These are phyloP conservation scores for Blattamonas nauphoetae DNA, from an alignment of 78 protist species.

Conservation along the genomic window DNA sequence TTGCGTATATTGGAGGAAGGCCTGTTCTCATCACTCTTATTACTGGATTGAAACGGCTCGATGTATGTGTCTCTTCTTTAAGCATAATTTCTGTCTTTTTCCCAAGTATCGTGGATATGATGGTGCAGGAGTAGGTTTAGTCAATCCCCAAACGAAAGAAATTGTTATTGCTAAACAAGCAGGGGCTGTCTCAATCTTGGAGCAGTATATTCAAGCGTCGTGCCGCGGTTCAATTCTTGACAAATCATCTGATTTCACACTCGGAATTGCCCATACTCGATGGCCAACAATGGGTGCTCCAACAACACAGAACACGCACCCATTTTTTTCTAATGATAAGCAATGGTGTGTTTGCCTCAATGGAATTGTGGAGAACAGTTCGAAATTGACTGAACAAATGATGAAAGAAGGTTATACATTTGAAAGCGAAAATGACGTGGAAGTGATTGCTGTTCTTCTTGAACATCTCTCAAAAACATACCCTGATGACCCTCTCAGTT, in stretches of 20 bases:
- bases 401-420: background rate
- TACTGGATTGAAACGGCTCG: background rate
- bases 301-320: background rate
- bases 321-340: background rate
- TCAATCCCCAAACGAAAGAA: background rate
- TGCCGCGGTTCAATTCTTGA: background rate
- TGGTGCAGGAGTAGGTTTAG: background rate
- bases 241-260: background rate
- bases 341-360: background rate
- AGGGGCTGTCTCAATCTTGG: background rate
- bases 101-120: slow-evolving; percentile 5
- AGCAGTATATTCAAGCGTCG: background rate
- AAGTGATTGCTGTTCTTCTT: background rate
- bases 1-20: background rate
- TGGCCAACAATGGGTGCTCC: slow-evolving; percentile 3
- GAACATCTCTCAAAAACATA: background rate
- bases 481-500: background rate
- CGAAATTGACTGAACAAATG: background rate
- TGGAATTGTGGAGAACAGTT: background rate
- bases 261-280: background rate
- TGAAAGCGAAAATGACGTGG: slow-evolving; percentile 3
- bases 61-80: background rate
- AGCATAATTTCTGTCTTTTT: background rate
- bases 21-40: background rate
- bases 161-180: background rate